These are phyloP conservation scores for Bretschneidera sinensis DNA, from an alignment of 345 rosid genomes.

Conservation along the genomic window DNA sequence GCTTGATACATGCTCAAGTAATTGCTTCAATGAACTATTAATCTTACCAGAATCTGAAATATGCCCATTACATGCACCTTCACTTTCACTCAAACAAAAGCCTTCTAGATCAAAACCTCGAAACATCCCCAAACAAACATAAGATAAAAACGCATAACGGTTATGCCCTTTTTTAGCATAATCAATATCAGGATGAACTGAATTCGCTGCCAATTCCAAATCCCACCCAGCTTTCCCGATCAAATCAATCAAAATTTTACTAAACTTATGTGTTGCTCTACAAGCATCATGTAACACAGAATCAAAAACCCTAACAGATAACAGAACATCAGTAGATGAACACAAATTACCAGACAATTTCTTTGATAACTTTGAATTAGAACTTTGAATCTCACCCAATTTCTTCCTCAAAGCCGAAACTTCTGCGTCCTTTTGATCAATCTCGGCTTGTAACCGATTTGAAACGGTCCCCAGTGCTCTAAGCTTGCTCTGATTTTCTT, in stretches of 20 bases:
- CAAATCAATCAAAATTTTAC: constrained; percentile 65
- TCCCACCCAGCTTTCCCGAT: constrained; percentile 91
- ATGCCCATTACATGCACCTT: constrained; percentile 31
- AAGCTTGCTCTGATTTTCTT: constrained; percentile 94
- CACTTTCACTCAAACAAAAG: constrained; percentile 40
- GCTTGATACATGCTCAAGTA: constrained; percentile 74
- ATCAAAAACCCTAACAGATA: constrained; percentile 61
- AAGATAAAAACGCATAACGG: constrained; percentile 65
- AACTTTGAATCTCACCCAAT: constrained; percentile 54
- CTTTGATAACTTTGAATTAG: constrained; percentile 47
- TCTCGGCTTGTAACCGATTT: constrained; percentile 70
- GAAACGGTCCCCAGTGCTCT: constrained; percentile 66
- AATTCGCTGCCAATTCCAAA: constrained; percentile 74
- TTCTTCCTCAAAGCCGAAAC: constrained; percentile 54
- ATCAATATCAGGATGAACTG: constrained; percentile 49
- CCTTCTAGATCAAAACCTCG: constrained; percentile 53
- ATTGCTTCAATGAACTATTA: constrained; percentile 41
- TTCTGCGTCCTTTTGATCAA: constrained; percentile 61
- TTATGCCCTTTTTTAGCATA: constrained; percentile 55
- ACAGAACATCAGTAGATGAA: constrained; percentile 44
- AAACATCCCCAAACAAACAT: constrained; percentile 80
- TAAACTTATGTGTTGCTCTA: constrained; percentile 56
- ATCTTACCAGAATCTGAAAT: constrained; percentile 21
- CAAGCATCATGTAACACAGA: constrained; percentile 61
- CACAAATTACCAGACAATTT: constrained; percentile 45